phyloP scores from a whole-genome alignment of 495 filamentous ascomycete genomes.

The Amniculicola lignicola region DNA sequence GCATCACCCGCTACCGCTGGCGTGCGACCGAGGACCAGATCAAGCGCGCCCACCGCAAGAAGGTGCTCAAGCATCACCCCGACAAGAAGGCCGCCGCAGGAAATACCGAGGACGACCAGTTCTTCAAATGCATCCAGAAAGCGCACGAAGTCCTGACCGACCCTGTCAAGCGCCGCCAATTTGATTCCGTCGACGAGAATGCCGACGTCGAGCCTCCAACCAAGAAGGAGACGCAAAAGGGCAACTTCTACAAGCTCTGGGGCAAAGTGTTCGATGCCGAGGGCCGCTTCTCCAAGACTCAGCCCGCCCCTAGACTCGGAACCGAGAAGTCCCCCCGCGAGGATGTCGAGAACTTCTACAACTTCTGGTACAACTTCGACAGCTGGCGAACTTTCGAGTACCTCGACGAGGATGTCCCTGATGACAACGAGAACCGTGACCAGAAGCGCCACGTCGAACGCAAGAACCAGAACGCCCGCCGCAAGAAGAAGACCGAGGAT shows the following conservation, averaged over 20 bases:
- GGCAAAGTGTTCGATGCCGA: slow-evolving; percentile 80
- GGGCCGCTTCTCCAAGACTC: slow-evolving; percentile 82
- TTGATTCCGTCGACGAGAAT: slow-evolving; percentile 90
- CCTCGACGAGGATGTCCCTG: slow-evolving; percentile 95
- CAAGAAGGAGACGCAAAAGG: slow-evolving; percentile 82
- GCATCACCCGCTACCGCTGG: slow-evolving; percentile 85
- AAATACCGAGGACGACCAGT: slow-evolving; percentile 85
- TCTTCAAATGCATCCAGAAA: slow-evolving; percentile 99
- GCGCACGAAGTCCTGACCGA: slow-evolving; percentile 90
- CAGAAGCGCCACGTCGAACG: slow-evolving; percentile 97
- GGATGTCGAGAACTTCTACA: slow-evolving; percentile 92
- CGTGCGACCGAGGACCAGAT: slow-evolving; percentile 95
- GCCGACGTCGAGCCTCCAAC: slow-evolving; percentile 85
- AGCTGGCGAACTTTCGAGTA: slow-evolving; percentile 98
- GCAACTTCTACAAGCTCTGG: slow-evolving; percentile 96
- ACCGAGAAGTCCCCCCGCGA: slow-evolving; percentile 82
- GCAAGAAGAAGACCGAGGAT: slow-evolving; percentile 99
- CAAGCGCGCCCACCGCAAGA: slow-evolving; percentile 97
- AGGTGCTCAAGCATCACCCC: slow-evolving; percentile 96
- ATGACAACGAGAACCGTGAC: slow-evolving; percentile 97
- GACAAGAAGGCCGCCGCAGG: slow-evolving; percentile 96
- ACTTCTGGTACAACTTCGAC: slow-evolving; percentile 99
- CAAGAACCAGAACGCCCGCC: slow-evolving; percentile 95
- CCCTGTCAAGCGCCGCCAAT: slow-evolving; percentile 89
- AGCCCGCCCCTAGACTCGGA: slow-evolving; percentile 82